phyloP scores from a whole-genome alignment of 202 grass and related monocot species.

The Alloteropsis angusta region DNA sequence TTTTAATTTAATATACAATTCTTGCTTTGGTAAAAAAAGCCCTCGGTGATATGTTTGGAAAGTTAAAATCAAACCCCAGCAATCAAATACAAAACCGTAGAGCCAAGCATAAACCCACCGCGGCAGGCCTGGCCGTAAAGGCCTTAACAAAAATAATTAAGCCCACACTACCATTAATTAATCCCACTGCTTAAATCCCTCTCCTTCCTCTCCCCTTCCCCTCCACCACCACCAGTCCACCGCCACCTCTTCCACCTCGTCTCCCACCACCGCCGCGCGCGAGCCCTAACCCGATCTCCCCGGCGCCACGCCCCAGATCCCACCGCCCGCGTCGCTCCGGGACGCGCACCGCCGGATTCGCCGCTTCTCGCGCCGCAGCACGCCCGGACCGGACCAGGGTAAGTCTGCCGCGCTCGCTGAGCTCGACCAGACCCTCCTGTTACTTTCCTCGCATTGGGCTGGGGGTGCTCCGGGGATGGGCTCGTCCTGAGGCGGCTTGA shows the following conservation, averaged over 20 bases:
- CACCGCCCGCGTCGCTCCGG: neutral
- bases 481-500: neutral
- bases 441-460: slow-evolving; percentile 8
- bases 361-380: slow-evolving; percentile 7
- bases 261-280: slow-evolving; percentile 25
- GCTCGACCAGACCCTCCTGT: neutral
- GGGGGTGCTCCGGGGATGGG: neutral
- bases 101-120: neutral
- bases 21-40: no score
- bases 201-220: slow-evolving; percentile 26
- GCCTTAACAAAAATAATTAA: slow-evolving; percentile 22
- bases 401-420: slow-evolving; percentile 3
- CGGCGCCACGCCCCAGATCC: slow-evolving; percentile 13
- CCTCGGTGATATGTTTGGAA: no score
- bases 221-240: slow-evolving; percentile 6
- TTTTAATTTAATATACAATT: no score
- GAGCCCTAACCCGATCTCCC: slow-evolving; percentile 36
- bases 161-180: slow-evolving; percentile 27
- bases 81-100: no score
- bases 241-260: slow-evolving; percentile 2
- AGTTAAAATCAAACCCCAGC: no score
- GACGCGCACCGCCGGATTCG: neutral
- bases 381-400: neutral
- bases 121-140: neutral
- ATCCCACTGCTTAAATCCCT: slow-evolving; percentile 22